phyloP scores from a whole-genome alignment of 1,139 yeast species.

The Scheffersomyces parashehatae region DNA sequence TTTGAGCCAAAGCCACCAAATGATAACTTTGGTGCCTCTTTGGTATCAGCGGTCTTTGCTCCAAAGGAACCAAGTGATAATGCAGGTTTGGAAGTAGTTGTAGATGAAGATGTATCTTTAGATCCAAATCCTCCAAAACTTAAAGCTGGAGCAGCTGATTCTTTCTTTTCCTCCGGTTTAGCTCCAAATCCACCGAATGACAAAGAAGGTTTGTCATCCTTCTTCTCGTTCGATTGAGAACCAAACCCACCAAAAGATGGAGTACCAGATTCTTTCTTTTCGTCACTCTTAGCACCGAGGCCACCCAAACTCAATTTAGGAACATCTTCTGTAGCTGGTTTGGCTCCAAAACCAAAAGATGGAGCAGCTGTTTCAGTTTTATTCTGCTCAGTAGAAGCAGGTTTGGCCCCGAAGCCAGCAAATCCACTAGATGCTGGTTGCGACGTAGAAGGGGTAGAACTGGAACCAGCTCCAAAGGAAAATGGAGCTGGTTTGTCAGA shows the following conservation, averaged over 20 bases:
- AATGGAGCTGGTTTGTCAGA: conserved; percentile 15
- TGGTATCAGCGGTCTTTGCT: conserved; percentile 17
- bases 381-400: neutral
- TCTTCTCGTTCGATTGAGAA: conserved; percentile 14
- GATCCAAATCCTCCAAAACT: conserved; percentile 18
- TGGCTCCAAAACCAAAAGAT: conserved; percentile 21
- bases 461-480: conserved; percentile 12
- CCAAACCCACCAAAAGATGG: conserved; percentile 20
- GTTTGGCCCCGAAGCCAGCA: neutral
- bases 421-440: conserved; percentile 14
- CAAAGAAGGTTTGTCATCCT: conserved; percentile 13
- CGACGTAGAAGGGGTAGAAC: too few relatives aligned
- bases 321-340: conserved; percentile 4
- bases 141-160: conserved; percentile 11
- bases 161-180: conserved; percentile 6
- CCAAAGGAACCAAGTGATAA: conserved; percentile 26
- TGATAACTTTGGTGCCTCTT: conserved; percentile 7
- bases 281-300: conserved; percentile 17
- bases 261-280: conserved; percentile 12
- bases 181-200: conserved; percentile 13
- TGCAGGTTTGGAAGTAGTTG: conserved; percentile 2
- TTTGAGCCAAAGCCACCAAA: conserved; percentile 6
- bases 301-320: conserved; percentile 9
- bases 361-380: conserved; percentile 12
- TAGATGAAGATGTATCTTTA: too few relatives aligned